phyloP scores from a whole-genome alignment of 108 stramenopile species.

The Aurantiochytrium sp. region DNA sequence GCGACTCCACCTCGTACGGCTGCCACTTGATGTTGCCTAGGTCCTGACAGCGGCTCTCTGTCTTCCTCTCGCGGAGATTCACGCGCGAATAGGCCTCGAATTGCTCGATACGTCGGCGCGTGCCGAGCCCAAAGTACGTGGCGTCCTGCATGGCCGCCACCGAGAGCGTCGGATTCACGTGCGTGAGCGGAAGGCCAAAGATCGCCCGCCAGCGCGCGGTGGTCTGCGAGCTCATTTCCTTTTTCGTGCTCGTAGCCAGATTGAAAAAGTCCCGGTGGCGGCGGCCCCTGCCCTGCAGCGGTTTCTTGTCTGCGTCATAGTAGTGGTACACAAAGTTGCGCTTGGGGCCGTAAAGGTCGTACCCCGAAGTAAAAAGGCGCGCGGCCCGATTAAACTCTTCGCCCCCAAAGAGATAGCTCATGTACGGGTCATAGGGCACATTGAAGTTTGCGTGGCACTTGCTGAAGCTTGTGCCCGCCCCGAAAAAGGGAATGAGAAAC shows the following conservation, averaged over 20 bases:
- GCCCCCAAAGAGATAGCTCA: conserved; percentile 24
- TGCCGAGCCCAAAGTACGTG: not conserved
- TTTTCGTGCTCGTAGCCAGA: not conserved
- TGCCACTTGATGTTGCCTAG: not conserved
- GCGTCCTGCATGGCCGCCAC: not conserved
- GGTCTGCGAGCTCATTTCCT: not conserved
- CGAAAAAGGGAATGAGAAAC: conserved; percentile 30
- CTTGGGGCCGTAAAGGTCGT: not conserved
- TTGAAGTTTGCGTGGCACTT: conserved; percentile 29
- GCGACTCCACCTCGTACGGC: not conserved
- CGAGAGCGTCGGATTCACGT: not conserved
- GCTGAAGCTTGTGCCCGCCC: conserved; percentile 17
- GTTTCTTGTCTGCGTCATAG: not conserved
- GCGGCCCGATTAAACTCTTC: conserved; percentile 17
- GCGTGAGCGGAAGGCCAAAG: not conserved
- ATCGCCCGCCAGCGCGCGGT: conserved; percentile 10
- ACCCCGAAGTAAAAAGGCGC: not conserved
- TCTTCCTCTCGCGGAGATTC: not conserved
- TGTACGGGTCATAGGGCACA: conserved; percentile 18
- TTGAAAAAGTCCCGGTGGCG: not conserved
- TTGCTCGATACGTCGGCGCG: not conserved
- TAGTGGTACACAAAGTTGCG: conserved; percentile 22
- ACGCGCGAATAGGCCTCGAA: not conserved
- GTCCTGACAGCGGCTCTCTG: not conserved
- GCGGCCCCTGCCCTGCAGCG: not conserved